Evolutionary conservation across 106 monocot species (phyloP).

Genomic region (Amphibolis antarctica): DNA sequence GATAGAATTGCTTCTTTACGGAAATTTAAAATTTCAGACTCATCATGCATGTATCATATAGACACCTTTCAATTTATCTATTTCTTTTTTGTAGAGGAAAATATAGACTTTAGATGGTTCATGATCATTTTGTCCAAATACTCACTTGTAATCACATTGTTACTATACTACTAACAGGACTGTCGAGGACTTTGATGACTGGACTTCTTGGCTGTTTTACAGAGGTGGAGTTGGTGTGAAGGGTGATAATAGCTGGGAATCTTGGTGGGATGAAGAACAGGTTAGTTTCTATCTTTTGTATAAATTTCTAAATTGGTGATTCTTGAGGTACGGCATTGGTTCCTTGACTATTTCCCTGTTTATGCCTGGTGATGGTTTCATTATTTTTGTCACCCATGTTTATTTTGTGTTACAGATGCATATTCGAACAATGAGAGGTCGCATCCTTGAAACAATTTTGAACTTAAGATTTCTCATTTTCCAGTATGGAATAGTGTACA

Average conservation of each 20-base stretch:
- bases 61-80: too few relatives aligned
- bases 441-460: constrained; percentile 84
- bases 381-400: not conserved
- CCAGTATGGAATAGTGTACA: constrained; percentile 96
- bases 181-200: constrained; percentile 95
- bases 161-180: constrained; percentile 31
- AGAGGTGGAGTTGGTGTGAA: constrained; percentile 93
- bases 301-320: too few relatives aligned
- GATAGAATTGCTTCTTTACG: too few relatives aligned
- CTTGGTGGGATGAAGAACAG: constrained; percentile 99
- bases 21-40: too few relatives aligned
- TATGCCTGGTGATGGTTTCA: not conserved
- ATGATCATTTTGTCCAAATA: not conserved
- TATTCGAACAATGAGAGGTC: constrained; percentile 75
- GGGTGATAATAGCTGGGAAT: constrained; percentile 87
- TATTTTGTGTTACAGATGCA: constrained; percentile 42
- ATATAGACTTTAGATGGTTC: not conserved
- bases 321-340: too few relatives aligned
- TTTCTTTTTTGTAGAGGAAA: too few relatives aligned
- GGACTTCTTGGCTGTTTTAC: constrained; percentile 83
- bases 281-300: constrained; percentile 14
- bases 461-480: constrained; percentile 82
- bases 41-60: too few relatives aligned
- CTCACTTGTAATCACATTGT: not conserved
- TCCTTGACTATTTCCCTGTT: too few relatives aligned